Conservation (phyloP, 1,139 yeast species). For the Magnusiomyces fungicola region DNA sequence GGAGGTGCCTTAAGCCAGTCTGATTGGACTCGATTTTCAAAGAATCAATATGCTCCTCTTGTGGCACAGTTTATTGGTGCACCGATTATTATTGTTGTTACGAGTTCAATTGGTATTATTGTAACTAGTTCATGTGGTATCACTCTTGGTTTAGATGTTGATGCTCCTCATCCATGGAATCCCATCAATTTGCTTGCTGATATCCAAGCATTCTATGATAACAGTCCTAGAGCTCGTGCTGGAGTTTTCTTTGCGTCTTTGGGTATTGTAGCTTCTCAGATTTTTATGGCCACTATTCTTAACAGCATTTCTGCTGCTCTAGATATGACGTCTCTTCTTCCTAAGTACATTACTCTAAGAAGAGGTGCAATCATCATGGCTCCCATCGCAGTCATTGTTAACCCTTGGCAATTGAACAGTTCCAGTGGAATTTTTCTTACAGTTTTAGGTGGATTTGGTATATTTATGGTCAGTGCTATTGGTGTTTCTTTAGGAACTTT, state of each 20-base stretch:
- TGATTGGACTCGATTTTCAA: constrained; percentile 24
- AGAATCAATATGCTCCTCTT: constrained; percentile 17
- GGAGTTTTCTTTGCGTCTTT: constrained; percentile 33
- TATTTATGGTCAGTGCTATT: constrained; percentile 10
- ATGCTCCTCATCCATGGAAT: constrained; percentile 20
- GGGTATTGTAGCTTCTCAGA: constrained; percentile 24
- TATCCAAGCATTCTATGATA: constrained; percentile 20
- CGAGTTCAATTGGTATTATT: constrained; percentile 14
- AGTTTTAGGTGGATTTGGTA: constrained; percentile 10
- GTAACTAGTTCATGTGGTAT: constrained; percentile 26
- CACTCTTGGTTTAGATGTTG: constrained; percentile 16
- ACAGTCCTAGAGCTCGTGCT: constrained; percentile 29
- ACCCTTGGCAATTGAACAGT: constrained; percentile 12
- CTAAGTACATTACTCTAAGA: constrained; percentile 22
- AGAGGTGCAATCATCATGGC: constrained; percentile 9
- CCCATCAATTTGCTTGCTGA: constrained; percentile 24
- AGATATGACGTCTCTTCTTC: constrained; percentile 48
- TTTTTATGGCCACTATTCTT: constrained; percentile 27
- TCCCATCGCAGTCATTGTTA: constrained; percentile 5
- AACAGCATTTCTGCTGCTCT: constrained; percentile 41
- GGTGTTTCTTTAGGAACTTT: constrained; percentile 12
- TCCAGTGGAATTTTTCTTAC: constrained; percentile 6
- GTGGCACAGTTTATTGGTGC: constrained; percentile 23
- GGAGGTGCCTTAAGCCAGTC: constrained; percentile 23
- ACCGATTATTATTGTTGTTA: constrained; percentile 17